These are phyloP conservation scores for Colletotrichum siamense DNA, from an alignment of 2,329 filamentous ascomycete species.

Conservation along the genomic window DNA sequence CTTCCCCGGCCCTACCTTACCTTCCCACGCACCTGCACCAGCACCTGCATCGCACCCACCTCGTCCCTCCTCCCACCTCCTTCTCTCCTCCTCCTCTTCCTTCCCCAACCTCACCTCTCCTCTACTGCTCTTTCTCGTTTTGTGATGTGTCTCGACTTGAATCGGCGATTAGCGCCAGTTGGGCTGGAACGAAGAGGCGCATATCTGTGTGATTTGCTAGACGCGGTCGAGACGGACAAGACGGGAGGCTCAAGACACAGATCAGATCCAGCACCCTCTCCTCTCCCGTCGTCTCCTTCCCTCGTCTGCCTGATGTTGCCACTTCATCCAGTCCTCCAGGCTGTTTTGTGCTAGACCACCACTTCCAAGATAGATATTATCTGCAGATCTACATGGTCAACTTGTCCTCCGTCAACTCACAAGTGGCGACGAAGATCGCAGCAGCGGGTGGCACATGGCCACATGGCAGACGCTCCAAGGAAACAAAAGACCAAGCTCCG, in stretches of 20 bases:
- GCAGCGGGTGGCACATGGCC: background rate
- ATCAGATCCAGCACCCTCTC: background rate
- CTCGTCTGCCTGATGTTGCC: background rate
- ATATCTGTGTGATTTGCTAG: background rate
- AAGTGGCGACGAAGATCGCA: background rate
- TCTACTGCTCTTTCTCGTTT: background rate
- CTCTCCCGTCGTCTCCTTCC: background rate
- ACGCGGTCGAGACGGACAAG: background rate
- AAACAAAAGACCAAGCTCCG: background rate
- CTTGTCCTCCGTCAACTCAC: background rate
- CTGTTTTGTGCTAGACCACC: background rate
- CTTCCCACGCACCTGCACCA: background rate
- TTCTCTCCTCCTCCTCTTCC: background rate
- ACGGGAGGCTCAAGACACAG: background rate
- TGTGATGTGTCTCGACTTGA: background rate
- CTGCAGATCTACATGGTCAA: background rate
- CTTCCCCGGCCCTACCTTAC: background rate
- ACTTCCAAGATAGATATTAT: background rate
- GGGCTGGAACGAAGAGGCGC: background rate
- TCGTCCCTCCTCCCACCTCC: background rate
- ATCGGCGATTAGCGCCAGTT: background rate
- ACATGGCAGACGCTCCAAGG: background rate
- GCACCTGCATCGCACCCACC: background rate
- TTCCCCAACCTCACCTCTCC: background rate
- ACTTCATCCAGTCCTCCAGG: background rate